A percentile compares a stretch with the other conserved stretches of the same genome.
These are phyloP conservation scores for Neocucurbitaria cava DNA, from an alignment of 2,329 filamentous ascomycete species.

Conservation along the genomic window DNA sequence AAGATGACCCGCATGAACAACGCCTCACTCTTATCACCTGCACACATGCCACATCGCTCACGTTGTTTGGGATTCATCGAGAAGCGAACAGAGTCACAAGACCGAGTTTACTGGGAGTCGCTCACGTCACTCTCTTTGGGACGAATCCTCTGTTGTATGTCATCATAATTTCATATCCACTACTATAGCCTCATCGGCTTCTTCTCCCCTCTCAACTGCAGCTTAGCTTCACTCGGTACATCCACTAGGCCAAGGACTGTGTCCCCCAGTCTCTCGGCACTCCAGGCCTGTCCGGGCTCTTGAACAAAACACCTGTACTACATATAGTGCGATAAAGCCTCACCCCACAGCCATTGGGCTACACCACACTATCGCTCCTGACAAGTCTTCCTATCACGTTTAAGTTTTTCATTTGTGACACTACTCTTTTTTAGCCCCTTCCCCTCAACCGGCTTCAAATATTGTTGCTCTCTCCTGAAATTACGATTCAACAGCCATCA, in stretches of 20 bases:
- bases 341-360: not conserved
- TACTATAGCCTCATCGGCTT: not conserved
- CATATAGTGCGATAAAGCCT: not conserved
- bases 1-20: constrained; percentile 17
- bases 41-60: constrained; percentile 19
- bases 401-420: not conserved
- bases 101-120: not conserved
- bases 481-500: not conserved
- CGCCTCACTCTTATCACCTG: constrained; percentile 27
- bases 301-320: not conserved
- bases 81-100: constrained; percentile 1
- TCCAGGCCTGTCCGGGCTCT: not conserved
- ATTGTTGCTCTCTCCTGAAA: not conserved
- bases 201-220: not conserved
- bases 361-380: not conserved
- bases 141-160: not conserved
- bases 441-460: not conserved
- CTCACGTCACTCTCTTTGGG: not conserved
- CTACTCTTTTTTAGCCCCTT: not conserved
- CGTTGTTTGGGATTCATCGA: not conserved
- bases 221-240: not conserved
- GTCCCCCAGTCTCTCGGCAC: not conserved
- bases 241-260: not conserved
- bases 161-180: not conserved
- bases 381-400: too few species aligned